A percentile compares a stretch with the other conserved stretches of the same genome.
Conservation (phyloP, 345 rosid genomes). For the Alliaria petiolata region DNA sequence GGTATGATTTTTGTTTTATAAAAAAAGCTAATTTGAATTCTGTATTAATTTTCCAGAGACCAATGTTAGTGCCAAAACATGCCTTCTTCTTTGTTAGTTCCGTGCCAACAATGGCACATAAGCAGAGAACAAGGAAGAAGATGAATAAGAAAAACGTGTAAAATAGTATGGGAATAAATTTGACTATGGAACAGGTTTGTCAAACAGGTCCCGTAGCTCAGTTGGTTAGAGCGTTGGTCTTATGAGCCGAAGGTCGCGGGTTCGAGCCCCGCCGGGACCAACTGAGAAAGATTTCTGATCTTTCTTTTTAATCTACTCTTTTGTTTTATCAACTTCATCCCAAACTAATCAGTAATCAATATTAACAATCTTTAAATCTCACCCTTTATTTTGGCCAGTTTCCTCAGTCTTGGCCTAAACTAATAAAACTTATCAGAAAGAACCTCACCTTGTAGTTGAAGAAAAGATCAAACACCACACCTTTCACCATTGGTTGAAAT, state of each 20-base stretch:
- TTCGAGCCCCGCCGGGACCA: slow-evolving; percentile 94
- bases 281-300: not conserved
- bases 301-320: not conserved
- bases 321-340: not conserved
- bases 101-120: not conserved
- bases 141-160: not conserved
- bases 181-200: fast-evolving
- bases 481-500: slow-evolving; percentile 26
- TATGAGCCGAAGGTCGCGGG: slow-evolving; percentile 98
- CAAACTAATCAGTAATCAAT: not conserved
- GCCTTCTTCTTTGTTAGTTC: not conserved
- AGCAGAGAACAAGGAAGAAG: not conserved
- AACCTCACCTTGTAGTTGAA: slow-evolving; percentile 8
- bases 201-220: slow-evolving; percentile 85
- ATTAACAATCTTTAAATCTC: too few relatives aligned
- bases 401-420: not conserved
- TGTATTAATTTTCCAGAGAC: not conserved
- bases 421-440: not conserved
- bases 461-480: slow-evolving; percentile 24
- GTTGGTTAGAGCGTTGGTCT: slow-evolving; percentile 99
- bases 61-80: not conserved
- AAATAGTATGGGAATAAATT: fast-evolving
- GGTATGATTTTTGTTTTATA: not conserved
- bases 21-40: not conserved
- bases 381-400: too few relatives aligned